phyloP scores from a whole-genome alignment of 106 monocot genomes.

The Alisma plantagoaquatica region DNA sequence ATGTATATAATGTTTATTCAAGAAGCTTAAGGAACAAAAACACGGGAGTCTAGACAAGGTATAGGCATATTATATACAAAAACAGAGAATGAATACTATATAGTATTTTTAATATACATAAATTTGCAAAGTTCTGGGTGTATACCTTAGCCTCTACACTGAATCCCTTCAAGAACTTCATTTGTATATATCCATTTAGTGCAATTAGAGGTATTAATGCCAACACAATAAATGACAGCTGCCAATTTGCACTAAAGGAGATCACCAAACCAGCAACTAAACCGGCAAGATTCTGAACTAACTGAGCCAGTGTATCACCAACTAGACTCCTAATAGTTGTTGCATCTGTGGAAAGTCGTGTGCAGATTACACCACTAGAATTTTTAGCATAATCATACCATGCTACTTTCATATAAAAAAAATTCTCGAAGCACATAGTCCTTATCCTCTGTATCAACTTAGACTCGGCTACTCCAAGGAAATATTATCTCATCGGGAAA shows the following conservation, averaged over 20 bases:
- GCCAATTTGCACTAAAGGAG: slow-evolving; percentile 4
- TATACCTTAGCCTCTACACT: slow-evolving; percentile 14
- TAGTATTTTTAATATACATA: no score
- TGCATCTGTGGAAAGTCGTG: slow-evolving; percentile 14
- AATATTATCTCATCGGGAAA: slow-evolving; percentile 15
- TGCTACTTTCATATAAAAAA: not conserved
- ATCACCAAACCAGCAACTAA: slow-evolving; percentile 6
- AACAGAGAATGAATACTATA: no score
- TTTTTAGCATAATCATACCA: slow-evolving; percentile 16
- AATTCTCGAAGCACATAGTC: not conserved
- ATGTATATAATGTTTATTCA: no score
- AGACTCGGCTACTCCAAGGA: slow-evolving; percentile 15
- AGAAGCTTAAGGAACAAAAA: no score
- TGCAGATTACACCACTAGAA: slow-evolving; percentile 12
- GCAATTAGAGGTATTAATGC: slow-evolving; percentile 8
- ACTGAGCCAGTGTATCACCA: slow-evolving; percentile 11
- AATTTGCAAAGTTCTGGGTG: no score
- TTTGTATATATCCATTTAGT: slow-evolving; percentile 7
- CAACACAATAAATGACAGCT: slow-evolving; percentile 4
- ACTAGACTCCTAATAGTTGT: slow-evolving; percentile 16
- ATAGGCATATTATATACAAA: no score
- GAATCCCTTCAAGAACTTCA: slow-evolving; percentile 13
- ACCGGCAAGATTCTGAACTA: slow-evolving; percentile 10
- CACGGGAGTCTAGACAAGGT: no score
- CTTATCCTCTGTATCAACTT: slow-evolving; percentile 14